Evolutionary conservation across 495 filamentous ascomycete genomes (phyloP), one percentile per base, ranked within the genome.

Genomic region (Aspergillus sclerotiicarbonarius): DNA sequence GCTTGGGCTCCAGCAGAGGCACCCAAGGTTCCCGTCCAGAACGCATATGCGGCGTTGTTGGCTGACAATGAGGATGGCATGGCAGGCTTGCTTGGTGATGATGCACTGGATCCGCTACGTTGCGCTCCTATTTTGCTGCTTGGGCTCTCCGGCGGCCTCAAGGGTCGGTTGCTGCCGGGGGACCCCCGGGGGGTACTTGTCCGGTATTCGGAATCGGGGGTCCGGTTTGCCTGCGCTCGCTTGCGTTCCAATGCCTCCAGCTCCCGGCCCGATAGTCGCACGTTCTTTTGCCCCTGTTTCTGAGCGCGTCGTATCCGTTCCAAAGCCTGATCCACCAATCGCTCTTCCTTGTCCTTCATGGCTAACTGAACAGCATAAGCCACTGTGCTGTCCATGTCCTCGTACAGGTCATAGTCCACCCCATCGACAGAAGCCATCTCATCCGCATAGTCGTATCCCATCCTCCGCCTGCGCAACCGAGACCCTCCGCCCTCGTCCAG

Each of bases 221-320:
- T 49, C 48, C 75, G 71, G 44, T 76, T 74, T 19, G 76, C 77
- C 57, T 84, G 76, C 64, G 82, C 72, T 53, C 86, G 81, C 68
- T 84, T 83, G 48, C 88, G 82, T 67, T 92, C 86, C 49, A 92
- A 72, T 33, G 90, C 91, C 39, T 88, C 87, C 59, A 91, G 71
- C 67, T 94, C 91, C 30, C 84, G 80, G 61, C 87, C 81, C 54
- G 82, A 87, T 53, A 96, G 75, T 61, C 85, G 87, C 29, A 95
- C 90, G 48, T 92, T 90, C 37, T 74, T 78, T 71, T 85, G 87
- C 41, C 91, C 91, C 63, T 84, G 82, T 58, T 80, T 77, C 58
- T 89, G 84, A 29, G 91, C 90, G 47, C 84, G 84, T 57, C 82
- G 83, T 72, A 96, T 93, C 49, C 89, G 85, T 61, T 84, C 83